Conservation (phyloP, 176 grass and related monocot species). For the Carex kokanica region DNA sequence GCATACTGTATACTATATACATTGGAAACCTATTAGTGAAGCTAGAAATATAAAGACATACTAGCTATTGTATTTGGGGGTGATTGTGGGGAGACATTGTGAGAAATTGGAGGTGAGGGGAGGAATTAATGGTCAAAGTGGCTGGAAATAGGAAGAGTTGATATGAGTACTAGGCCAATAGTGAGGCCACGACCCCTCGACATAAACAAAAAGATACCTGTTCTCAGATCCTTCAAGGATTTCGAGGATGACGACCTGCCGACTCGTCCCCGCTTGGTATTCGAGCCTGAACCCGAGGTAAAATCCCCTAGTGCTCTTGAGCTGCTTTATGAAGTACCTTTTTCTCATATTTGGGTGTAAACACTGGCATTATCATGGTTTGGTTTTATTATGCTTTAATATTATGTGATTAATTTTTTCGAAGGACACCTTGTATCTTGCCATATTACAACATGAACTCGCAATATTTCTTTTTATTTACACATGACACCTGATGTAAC, state of each 20-base stretch:
- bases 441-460: background rate
- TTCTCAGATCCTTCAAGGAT: slow-evolving; percentile 80
- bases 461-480: background rate
- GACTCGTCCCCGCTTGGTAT: slow-evolving; percentile 24
- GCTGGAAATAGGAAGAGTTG: slow-evolving; percentile 13
- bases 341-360: background rate
- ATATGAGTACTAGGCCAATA: slow-evolving; percentile 87
- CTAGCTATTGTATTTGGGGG: background rate
- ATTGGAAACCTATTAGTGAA: slow-evolving; percentile 9
- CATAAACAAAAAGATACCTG: slow-evolving; percentile 97
- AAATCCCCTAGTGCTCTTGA: background rate
- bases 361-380: background rate
- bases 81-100: background rate
- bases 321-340: background rate
- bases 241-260: slow-evolving; percentile 83
- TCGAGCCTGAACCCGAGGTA: slow-evolving; percentile 32
- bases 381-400: background rate
- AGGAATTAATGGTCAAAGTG: slow-evolving; percentile 49
- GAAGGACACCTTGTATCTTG: background rate
- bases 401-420: background rate
- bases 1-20: background rate
- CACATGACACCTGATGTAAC: background rate
- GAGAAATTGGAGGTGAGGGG: slow-evolving; percentile 14
- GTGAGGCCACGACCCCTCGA: slow-evolving; percentile 95
- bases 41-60: background rate